These are phyloP conservation scores for Hawksworthiomyces lignivorus DNA, from an alignment of 2,329 filamentous ascomycete genomes.

Conservation along the genomic window DNA sequence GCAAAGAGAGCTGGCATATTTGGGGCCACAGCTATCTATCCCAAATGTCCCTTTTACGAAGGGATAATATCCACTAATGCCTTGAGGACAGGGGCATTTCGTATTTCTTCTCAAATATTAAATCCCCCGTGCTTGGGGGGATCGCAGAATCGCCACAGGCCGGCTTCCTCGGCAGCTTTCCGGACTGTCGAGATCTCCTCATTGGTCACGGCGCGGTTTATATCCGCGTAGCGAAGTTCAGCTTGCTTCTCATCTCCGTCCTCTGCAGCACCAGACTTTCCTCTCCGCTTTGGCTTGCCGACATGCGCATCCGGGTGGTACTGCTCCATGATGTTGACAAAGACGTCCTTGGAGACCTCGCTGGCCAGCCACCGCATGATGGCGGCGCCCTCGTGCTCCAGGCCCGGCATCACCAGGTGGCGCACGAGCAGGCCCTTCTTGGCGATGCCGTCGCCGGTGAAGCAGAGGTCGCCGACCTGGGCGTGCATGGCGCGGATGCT, in stretches of 20 bases:
- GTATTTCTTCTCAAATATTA: slow-evolving; percentile 39
- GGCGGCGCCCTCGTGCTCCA: slow-evolving; percentile 61
- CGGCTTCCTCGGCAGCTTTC: slow-evolving; percentile 60
- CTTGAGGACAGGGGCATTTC: too few species aligned
- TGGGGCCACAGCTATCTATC: too few species aligned
- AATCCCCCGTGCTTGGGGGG: slow-evolving; percentile 44
- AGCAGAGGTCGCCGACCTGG: slow-evolving; percentile 77
- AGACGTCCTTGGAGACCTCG: slow-evolving; percentile 65
- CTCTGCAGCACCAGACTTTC: slow-evolving; percentile 17
- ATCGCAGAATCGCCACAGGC: slow-evolving; percentile 74
- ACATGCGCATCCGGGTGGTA: slow-evolving; percentile 77
- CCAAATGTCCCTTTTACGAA: too few species aligned
- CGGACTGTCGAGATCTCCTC: slow-evolving; percentile 60
- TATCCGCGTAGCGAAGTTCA: slow-evolving; percentile 60
- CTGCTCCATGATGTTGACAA: slow-evolving; percentile 85
- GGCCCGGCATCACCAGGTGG: slow-evolving; percentile 79
- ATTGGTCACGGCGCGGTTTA: slow-evolving; percentile 62
- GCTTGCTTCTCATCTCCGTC: slow-evolving; percentile 27
- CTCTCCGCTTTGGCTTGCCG: slow-evolving; percentile 53
- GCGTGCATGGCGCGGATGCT: slow-evolving; percentile 73
- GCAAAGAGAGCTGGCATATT: too few species aligned
- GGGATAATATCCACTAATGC: too few species aligned
- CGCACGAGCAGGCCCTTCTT: slow-evolving; percentile 68
- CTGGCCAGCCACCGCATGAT: slow-evolving; percentile 72
- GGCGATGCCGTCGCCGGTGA: slow-evolving; percentile 73